These are phyloP conservation scores for Telopea speciosissima DNA, from an alignment of 177 flowering plant species.

Conservation along the genomic window DNA sequence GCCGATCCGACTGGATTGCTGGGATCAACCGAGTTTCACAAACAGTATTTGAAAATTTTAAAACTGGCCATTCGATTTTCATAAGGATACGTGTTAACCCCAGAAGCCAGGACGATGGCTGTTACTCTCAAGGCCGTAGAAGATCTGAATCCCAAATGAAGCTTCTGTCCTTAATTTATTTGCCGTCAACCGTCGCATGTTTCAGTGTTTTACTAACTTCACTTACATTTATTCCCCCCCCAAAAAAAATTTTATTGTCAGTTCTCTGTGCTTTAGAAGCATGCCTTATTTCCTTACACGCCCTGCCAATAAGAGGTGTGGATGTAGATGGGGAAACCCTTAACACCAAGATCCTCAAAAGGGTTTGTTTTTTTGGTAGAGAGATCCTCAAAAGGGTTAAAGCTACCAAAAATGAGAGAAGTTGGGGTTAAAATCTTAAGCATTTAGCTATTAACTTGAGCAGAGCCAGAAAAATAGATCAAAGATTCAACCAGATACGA, in stretches of 20 bases:
- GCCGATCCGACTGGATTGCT: no score
- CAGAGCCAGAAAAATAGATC: no score
- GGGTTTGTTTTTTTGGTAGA: no score
- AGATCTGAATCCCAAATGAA: no score
- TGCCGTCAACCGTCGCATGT: not conserved
- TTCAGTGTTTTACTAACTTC: not conserved
- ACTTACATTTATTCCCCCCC: not conserved
- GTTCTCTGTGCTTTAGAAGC: not conserved
- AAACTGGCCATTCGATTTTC: no score
- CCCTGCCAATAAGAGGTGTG: not conserved
- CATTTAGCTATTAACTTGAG: not conserved
- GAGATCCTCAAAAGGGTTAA: no score
- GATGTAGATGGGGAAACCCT: not conserved
- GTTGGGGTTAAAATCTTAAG: not conserved
- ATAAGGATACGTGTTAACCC: no score
- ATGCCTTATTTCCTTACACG: constrained; percentile 1
- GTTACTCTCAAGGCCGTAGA: no score
- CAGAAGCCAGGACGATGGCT: no score
- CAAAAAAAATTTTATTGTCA: not conserved
- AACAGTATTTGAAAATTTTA: no score
- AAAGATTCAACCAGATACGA: not conserved
- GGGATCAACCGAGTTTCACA: no score
- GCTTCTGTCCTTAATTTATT: not conserved
- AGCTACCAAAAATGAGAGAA: not conserved
- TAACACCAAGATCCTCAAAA: not conserved